Conservation (phyloP, 1,139 yeast species). For the Yamadazyma pseudoaaseri region DNA sequence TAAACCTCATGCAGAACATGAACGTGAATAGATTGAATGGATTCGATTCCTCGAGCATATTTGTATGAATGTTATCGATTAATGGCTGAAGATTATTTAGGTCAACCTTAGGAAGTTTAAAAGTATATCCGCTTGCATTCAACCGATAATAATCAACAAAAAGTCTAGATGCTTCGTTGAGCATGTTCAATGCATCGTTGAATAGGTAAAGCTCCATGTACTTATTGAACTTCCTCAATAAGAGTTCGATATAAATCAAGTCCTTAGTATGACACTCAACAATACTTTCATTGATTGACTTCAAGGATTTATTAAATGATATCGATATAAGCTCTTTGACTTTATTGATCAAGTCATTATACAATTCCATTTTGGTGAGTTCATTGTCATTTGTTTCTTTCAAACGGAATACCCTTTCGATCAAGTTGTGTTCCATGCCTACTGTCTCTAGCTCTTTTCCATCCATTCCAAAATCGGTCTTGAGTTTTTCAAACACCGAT, state of each 20-base stretch:
- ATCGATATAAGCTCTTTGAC: conserved; percentile 54
- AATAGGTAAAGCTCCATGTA: conserved; percentile 50
- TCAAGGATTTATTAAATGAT: conserved; percentile 55
- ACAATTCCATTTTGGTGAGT: conserved; percentile 43
- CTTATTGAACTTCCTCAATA: conserved; percentile 26
- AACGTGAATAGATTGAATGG: conserved; percentile 26
- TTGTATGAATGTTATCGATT: conserved; percentile 8
- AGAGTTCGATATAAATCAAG: conserved; percentile 11
- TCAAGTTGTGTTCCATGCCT: conserved; percentile 4
- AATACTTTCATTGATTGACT: conserved; percentile 19
- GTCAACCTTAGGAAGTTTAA: conserved; percentile 10
- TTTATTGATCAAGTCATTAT: conserved; percentile 44
- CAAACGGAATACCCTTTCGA: conserved; percentile 15
- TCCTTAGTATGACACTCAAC: conserved; percentile 6
- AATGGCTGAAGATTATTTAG: conserved; percentile 19
- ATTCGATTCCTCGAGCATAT: conserved; percentile 17
- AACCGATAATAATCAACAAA: conserved; percentile 21
- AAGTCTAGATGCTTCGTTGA: conserved; percentile 35
- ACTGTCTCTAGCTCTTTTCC: conserved; percentile 33
- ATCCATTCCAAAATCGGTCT: conserved; percentile 57
- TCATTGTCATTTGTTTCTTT: conserved; percentile 34
- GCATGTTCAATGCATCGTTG: conserved; percentile 56
- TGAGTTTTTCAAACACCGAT: conserved; percentile 63
- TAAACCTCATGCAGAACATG: conserved; percentile 25
- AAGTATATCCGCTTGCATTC: conserved; percentile 18